Conservation (phyloP, 345 rosid species). For the Arabis alpina region DNA sequence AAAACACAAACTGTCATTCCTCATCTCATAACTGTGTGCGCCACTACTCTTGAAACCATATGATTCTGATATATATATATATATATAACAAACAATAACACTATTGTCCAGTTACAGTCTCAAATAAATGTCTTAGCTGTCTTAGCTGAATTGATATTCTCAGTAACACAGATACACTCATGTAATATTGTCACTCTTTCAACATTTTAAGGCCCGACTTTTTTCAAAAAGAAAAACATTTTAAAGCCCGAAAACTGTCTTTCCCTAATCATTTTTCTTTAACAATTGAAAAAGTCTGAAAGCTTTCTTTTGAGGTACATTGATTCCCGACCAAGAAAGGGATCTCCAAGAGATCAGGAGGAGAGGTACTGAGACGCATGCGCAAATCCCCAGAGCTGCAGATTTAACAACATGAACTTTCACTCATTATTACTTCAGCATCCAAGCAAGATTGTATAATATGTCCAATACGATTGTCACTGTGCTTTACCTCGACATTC, state of each 20-base stretch:
- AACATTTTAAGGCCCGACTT: background rate
- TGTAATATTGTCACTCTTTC: background rate
- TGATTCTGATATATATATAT: slow-evolving; percentile 9
- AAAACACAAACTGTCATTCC: slow-evolving; percentile 13
- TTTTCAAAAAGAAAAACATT: background rate
- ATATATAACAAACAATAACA: slow-evolving; percentile 10
- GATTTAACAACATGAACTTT: slow-evolving; percentile 18
- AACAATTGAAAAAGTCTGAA: slow-evolving; percentile 1
- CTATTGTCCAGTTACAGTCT: slow-evolving; percentile 6
- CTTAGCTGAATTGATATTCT: background rate
- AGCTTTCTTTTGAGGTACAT: background rate
- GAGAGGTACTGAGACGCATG: slow-evolving; percentile 58
- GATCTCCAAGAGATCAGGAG: slow-evolving; percentile 22
- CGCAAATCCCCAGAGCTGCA: slow-evolving; percentile 92
- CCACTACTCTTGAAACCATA: slow-evolving; percentile 7
- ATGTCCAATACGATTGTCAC: background rate
- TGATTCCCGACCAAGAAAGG: slow-evolving; percentile 5
- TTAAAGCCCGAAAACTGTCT: background rate
- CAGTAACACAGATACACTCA: slow-evolving; percentile 14
- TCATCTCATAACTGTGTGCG: slow-evolving; percentile 10
- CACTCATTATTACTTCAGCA: slow-evolving; percentile 10
- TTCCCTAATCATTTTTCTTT: slow-evolving; percentile 11
- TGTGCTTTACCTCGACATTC: slow-evolving; percentile 77
- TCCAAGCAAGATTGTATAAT: slow-evolving; percentile 2
- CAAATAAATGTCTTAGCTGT: background rate